Evolutionary conservation across 2,329 filamentous ascomycete genomes (phyloP), one percentile per base, ranked within the genome.

Genomic region (Colletotrichum sp.): DNA sequence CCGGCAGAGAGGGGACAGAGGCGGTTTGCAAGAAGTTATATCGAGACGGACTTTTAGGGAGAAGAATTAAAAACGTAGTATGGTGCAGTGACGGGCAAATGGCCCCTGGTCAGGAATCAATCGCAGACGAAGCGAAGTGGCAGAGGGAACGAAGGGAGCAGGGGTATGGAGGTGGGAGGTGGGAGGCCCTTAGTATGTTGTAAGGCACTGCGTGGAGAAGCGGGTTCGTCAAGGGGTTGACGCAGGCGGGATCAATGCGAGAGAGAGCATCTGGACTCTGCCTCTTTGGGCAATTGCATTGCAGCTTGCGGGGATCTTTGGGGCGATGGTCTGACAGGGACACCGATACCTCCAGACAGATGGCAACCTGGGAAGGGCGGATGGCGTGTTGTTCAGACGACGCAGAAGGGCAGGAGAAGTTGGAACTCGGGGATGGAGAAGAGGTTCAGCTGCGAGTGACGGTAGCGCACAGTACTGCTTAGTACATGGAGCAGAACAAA

Each of bases 201-300:
- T 18, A 43, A 58, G 65, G 25, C 66, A 52, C 43, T 12, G 16
- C 69, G 52, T 70, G 66, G 61, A 66, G 66, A 75, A 75, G 66
- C 48, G 71, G 60, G 61, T 60, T 74, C 32, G 36, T 55, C 65
- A 65, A 36, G 74, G 65, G 71, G 61, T 58, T 74, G 61, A 76
- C 71, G 66, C 74, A 76, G 48, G 64, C 28, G 60, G 52, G 58
- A 76, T 76, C 74, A 76, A 76, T 76, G 74, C 74, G 71, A 76
- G 27, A 28, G 32, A 32, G 18, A 30, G 10, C 27, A 32, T 69
- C 56, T 65, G 56, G 62, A 67, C 58, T 36, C 58, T 74, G 39
- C 65, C 65, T 74, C 48, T 74, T 75, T 62, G 48, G 56, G 68
- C 32, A 60, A 73, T 58, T 56, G 48, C 48, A 36, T 62, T 36